Evolutionary conservation across 176 grass and related monocot species (phyloP).

Genomic region (Echinochloa phyllopogon): DNA sequence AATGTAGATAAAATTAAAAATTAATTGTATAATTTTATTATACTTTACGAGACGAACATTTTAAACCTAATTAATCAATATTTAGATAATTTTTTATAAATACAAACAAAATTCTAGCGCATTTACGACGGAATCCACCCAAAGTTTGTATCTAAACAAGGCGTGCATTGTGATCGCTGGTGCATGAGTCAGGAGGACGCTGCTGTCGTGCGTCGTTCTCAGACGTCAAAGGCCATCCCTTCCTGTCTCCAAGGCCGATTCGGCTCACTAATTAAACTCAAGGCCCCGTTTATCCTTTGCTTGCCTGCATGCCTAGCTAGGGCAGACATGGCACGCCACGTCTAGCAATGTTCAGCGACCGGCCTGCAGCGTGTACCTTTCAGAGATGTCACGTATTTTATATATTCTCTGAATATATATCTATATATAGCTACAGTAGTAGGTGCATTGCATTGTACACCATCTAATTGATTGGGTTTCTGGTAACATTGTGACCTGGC

Average conservation of each 20-base stretch:
- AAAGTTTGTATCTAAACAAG: too few species aligned
- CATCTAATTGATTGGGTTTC: not conserved
- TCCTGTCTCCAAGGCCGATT: not conserved
- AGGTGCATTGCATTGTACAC: not conserved
- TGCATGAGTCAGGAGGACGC: not conserved
- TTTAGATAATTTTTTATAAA: too few species aligned
- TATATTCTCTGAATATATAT: not conserved
- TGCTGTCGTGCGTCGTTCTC: slow-evolving; percentile 34
- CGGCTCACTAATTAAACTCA: not conserved
- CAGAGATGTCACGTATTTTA: not conserved
- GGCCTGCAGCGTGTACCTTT: not conserved
- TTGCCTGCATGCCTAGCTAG: not conserved
- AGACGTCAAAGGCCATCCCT: slow-evolving; percentile 22
- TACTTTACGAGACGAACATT: too few species aligned
- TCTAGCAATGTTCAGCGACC: not conserved
- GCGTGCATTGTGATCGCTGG: not conserved
- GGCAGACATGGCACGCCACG: not conserved
- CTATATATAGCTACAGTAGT: not conserved
- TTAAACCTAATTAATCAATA: too few species aligned
- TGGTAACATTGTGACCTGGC: not conserved
- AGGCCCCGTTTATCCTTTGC: not conserved
- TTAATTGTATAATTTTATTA: too few species aligned
- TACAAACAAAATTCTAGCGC: too few species aligned
- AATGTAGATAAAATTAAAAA: too few species aligned
- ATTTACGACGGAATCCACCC: too few species aligned